Evolutionary conservation across 306 rosid genomes (phyloP).

Genomic region (Malus sylvestris): DNA sequence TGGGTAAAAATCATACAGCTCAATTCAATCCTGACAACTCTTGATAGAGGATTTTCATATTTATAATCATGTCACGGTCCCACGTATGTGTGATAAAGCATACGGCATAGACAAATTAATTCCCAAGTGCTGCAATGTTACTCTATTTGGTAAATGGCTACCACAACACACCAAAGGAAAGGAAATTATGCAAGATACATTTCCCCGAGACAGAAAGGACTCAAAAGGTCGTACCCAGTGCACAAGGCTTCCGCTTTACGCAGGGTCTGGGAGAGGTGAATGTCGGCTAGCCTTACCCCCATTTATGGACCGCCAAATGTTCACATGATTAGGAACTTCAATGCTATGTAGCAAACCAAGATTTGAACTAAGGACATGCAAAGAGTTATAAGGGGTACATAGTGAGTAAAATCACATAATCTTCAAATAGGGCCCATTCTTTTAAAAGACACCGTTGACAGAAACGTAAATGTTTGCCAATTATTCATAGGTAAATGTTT

Average conservation of each 20-base stretch:
- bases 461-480: not conserved
- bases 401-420: not conserved
- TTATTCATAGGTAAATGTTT: too few relatives aligned
- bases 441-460: not conserved
- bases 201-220: not conserved
- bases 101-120: not conserved
- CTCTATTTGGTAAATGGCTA: not conserved
- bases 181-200: not conserved
- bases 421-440: not conserved
- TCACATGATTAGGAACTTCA: not conserved
- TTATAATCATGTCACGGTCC: not conserved
- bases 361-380: not conserved
- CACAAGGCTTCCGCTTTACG: too few relatives aligned
- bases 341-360: not conserved
- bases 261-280: too few relatives aligned
- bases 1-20: not conserved
- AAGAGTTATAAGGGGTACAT: not conserved
- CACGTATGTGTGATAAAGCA: not conserved
- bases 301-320: not conserved
- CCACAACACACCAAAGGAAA: not conserved
- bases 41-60: not conserved
- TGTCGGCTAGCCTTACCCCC: too few relatives aligned
- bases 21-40: not conserved
- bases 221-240: too few relatives aligned
- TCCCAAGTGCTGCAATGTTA: not conserved